These are phyloP conservation scores for Hypomyces perniciosus DNA, from an alignment of 2,329 filamentous ascomycete species.

Conservation along the genomic window DNA sequence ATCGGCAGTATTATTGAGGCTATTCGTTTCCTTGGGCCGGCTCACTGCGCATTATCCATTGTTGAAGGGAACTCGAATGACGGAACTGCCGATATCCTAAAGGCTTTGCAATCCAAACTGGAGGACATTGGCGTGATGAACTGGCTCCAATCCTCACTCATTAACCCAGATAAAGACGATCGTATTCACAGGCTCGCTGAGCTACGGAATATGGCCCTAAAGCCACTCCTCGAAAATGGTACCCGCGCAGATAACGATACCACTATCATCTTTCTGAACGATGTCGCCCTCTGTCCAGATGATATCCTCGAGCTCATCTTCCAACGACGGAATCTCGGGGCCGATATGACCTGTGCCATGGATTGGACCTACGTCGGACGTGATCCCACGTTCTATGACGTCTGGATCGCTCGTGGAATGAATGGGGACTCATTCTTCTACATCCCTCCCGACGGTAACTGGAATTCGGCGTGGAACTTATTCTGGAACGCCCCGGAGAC, in stretches of 20 bases:
- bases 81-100: slow-evolving; percentile 44
- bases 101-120: slow-evolving; percentile 33
- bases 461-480: slow-evolving; percentile 43
- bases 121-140: slow-evolving; percentile 34
- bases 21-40: slow-evolving; percentile 42
- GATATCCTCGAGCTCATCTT: slow-evolving; percentile 52
- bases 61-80: slow-evolving; percentile 48
- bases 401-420: slow-evolving; percentile 49
- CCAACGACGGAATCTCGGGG: slow-evolving; percentile 39
- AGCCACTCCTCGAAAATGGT: slow-evolving; percentile 34
- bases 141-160: slow-evolving; percentile 34
- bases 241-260: slow-evolving; percentile 28
- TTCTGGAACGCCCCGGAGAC: slow-evolving; percentile 45
- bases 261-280: slow-evolving; percentile 48
- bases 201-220: slow-evolving; percentile 47
- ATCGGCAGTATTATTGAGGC: slow-evolving; percentile 44
- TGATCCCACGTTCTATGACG: slow-evolving; percentile 49
- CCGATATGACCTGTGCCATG: slow-evolving; percentile 54
- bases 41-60: slow-evolving; percentile 44
- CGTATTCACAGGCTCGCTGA: slow-evolving; percentile 44
- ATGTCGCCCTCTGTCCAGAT: slow-evolving; percentile 46
- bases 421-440: slow-evolving; percentile 50
- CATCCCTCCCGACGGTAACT: slow-evolving; percentile 43
- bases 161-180: slow-evolving; percentile 37
- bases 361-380: slow-evolving; percentile 47